Conservation (phyloP, 2,329 filamentous ascomycete genomes). For the Karstenula rhodostoma region DNA sequence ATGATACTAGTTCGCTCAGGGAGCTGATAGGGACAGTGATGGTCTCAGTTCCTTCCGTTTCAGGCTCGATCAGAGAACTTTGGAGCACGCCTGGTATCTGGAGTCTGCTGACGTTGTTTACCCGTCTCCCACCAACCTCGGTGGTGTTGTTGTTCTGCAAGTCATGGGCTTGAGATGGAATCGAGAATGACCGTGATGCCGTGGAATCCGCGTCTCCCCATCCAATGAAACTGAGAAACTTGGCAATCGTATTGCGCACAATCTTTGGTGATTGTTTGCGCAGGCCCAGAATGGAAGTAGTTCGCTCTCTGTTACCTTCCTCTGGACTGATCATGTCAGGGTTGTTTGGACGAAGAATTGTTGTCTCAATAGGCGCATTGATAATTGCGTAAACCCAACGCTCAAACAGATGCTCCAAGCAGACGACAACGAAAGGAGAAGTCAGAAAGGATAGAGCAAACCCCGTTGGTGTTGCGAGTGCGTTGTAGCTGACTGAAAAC, state of each 20-base stretch:
- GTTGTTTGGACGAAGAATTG: constrained; percentile 39
- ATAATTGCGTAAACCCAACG: constrained; percentile 37
- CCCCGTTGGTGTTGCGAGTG: constrained; percentile 25
- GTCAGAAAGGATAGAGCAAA: constrained; percentile 29
- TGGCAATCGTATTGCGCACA: constrained; percentile 33
- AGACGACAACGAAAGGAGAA: constrained; percentile 40
- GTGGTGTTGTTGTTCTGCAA: constrained; percentile 21
- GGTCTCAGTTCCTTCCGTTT: constrained; percentile 15
- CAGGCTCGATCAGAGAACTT: constrained; percentile 6
- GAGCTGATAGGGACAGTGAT: constrained; percentile 21
- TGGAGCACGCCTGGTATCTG: constrained; percentile 29
- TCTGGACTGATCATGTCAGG: constrained; percentile 39
- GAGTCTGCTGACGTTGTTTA: constrained; percentile 35
- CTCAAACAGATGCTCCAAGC: constrained; percentile 34
- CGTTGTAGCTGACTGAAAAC: constrained; percentile 27
- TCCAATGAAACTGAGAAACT: constrained; percentile 17
- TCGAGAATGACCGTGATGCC: neutral
- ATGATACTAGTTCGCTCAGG: constrained; percentile 25
- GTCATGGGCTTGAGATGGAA: neutral
- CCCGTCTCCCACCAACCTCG: constrained; percentile 28
- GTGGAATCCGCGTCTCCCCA: constrained; percentile 8
- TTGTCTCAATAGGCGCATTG: constrained; percentile 41
- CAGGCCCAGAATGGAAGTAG: constrained; percentile 32
- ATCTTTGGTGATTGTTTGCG: constrained; percentile 32
- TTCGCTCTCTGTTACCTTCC: constrained; percentile 29